phyloP scores from a whole-genome alignment of 805 yeast species.

The Candida stauntonica region DNA sequence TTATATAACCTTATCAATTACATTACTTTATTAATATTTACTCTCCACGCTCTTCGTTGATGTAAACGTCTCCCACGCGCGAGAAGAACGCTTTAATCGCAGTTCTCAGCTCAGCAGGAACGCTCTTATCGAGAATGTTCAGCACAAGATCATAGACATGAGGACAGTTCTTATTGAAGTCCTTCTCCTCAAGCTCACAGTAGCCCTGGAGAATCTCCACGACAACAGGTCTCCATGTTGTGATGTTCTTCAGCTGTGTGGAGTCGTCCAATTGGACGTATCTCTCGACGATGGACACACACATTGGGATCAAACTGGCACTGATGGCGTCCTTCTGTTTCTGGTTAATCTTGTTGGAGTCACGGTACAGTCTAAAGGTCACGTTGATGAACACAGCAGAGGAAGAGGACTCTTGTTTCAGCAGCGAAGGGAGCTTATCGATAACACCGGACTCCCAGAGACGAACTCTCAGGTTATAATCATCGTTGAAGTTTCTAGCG shows the following conservation, averaged over 20 bases:
- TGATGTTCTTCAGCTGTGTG: constrained; percentile 72
- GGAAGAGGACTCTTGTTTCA: constrained; percentile 88
- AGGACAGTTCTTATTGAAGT: constrained; percentile 57
- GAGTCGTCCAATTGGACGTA: constrained; percentile 69
- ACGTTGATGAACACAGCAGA: constrained; percentile 83
- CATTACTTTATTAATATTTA: neutral
- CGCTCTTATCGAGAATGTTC: constrained; percentile 54
- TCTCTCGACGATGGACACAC: constrained; percentile 65
- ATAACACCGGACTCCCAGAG: constrained; percentile 90
- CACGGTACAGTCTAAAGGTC: constrained; percentile 75
- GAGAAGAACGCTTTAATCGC: constrained; percentile 58
- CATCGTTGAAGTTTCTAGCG: constrained; percentile 83
- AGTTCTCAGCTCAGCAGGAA: constrained; percentile 55
- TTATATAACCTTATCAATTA: neutral
- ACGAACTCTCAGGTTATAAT: constrained; percentile 81
- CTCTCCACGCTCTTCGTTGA: constrained; percentile 20
- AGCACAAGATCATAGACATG: constrained; percentile 56
- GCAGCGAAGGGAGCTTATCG: constrained; percentile 84
- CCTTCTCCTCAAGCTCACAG: constrained; percentile 68
- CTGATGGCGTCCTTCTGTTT: constrained; percentile 48
- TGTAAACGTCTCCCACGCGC: constrained; percentile 49
- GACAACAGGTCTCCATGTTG: constrained; percentile 89
- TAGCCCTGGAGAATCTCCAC: constrained; percentile 83
- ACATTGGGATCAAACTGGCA: constrained; percentile 57
- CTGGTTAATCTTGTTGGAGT: constrained; percentile 45